Evolutionary conservation across 192 early-diverging fungal species (phyloP), one percentile per base, ranked within the genome.

Genomic region (Jimgerdemannia lactiflua): DNA sequence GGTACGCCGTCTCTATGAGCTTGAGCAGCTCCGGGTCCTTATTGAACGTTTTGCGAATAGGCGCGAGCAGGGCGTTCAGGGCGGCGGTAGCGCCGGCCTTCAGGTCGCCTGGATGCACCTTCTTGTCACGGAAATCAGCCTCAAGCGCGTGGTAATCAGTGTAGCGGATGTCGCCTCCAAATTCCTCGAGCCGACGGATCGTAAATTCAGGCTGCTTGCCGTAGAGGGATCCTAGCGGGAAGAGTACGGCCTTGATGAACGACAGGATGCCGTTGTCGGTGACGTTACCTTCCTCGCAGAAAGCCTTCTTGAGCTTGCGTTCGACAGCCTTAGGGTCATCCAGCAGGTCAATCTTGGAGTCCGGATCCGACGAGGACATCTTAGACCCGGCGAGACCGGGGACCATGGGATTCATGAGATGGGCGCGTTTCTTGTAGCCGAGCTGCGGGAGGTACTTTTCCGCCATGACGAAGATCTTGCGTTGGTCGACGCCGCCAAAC

Each of bases 331-430:
- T 91, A 54, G 89, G 84, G 70, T 86, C 86, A 79, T 99, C 98
- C 75, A 99, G 87, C 74, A 99, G 82, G 81, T 99, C 98, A 71
- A 99, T 94, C 88, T 99, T 99, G 66, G 96, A 97, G 76, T 99
- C 93, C 4, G 95, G 92, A 70, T 98, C 98, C 3, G 97, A 98
- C 10, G 97, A 91, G 63, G 91, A 93, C 98, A 99, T 99, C 85
- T 99, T 99, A 74, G 88, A 82, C 4, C 98, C 98, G 63, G 91
- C 86, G 54, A 99, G 88, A 59, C 98, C 98, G 43, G 96, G 94
- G 2, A 99, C 91, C 98, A 99, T 99, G 4, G 91, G 84, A 84
- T 98, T 99, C 98, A 99, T 99, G 76, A 99, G 86, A 80, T 99
- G 98, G 43, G 93, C 88, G 64, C 98, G 93, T 85, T 99, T 99